These are phyloP conservation scores for Cadophora malorum DNA, from an alignment of 2,329 filamentous ascomycete species.

Conservation along the genomic window DNA sequence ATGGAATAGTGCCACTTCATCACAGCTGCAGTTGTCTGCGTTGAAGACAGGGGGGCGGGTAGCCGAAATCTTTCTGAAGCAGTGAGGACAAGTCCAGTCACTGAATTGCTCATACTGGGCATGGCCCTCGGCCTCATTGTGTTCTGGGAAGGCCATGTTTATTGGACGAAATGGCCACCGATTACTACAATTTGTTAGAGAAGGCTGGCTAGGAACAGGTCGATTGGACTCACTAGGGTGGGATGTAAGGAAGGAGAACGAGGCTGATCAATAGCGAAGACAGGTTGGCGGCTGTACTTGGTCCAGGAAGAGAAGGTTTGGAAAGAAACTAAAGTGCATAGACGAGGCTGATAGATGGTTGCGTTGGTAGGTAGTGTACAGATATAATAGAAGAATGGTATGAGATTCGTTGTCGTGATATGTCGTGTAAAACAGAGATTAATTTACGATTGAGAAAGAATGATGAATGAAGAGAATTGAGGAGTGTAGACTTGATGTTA, in stretches of 20 bases:
- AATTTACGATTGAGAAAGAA: neutral
- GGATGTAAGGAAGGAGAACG: constrained; percentile 26
- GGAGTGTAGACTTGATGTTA: neutral
- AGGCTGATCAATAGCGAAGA: constrained; percentile 34
- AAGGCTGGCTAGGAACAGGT: neutral
- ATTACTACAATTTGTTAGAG: constrained; percentile 22
- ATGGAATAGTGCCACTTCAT: constrained; percentile 28
- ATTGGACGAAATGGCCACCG: constrained; percentile 22
- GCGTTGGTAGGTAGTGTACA: constrained; percentile 1
- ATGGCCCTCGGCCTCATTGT: constrained; percentile 17
- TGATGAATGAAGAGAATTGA: neutral
- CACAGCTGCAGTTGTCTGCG: constrained; percentile 39
- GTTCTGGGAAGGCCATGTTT: constrained; percentile 28
- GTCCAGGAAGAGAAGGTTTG: neutral
- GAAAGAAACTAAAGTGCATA: neutral
- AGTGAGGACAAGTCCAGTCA: constrained; percentile 35
- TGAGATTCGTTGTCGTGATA: constrained; percentile 4
- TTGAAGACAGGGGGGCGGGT: constrained; percentile 39
- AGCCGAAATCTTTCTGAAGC: constrained; percentile 37
- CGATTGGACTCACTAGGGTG: constrained; percentile 27
- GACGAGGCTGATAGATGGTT: neutral
- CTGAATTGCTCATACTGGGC: constrained; percentile 29
- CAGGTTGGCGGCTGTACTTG: constrained; percentile 28
- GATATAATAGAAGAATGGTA: neutral
- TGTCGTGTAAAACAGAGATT: neutral